Conservation (phyloP, 2,329 filamentous ascomycete genomes). For the Hypocreales sp. region DNA sequence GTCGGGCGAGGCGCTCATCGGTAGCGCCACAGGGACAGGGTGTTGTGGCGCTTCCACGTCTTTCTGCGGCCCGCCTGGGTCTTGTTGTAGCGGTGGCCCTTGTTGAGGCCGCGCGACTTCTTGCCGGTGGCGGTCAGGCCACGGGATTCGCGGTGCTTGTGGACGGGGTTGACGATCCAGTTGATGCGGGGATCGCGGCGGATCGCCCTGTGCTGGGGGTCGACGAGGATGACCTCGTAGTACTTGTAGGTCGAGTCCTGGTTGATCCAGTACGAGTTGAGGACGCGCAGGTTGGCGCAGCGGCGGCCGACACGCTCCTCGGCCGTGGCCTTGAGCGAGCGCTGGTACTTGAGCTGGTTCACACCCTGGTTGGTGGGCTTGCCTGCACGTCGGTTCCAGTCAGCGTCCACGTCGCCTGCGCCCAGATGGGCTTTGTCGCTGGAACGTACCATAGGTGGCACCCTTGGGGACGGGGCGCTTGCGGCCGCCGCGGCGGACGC, state of each 20-base stretch:
- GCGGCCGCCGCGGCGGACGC: slow-evolving; percentile 95
- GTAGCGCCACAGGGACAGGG: slow-evolving; percentile 97
- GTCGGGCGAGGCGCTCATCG: slow-evolving; percentile 39
- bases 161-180: slow-evolving; percentile 99
- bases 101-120: slow-evolving; percentile 98
- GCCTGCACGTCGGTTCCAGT: slow-evolving; percentile 54
- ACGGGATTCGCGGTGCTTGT: slow-evolving; percentile 99
- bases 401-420: no score
- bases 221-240: slow-evolving; percentile 99
- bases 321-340: slow-evolving; percentile 90
- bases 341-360: slow-evolving; percentile 99
- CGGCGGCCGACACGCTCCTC: slow-evolving; percentile 99
- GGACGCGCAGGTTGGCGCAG: slow-evolving; percentile 96
- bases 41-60: slow-evolving; percentile 99
- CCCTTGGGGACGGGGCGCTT: slow-evolving; percentile 95
- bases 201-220: slow-evolving; percentile 99
- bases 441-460: slow-evolving; percentile 85
- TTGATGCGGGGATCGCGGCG: slow-evolving; percentile 98
- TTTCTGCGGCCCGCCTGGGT: slow-evolving; percentile 93
- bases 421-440: slow-evolving; percentile 96
- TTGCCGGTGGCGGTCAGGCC: slow-evolving; percentile 98
- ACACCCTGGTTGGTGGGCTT: slow-evolving; percentile 99
- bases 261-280: slow-evolving; percentile 99
- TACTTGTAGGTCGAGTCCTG: slow-evolving; percentile 99
- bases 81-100: slow-evolving; percentile 99